Base-by-base conservation (phyloP, 352 stramenopile genomes). In the Phytopythium litorale region DNA sequence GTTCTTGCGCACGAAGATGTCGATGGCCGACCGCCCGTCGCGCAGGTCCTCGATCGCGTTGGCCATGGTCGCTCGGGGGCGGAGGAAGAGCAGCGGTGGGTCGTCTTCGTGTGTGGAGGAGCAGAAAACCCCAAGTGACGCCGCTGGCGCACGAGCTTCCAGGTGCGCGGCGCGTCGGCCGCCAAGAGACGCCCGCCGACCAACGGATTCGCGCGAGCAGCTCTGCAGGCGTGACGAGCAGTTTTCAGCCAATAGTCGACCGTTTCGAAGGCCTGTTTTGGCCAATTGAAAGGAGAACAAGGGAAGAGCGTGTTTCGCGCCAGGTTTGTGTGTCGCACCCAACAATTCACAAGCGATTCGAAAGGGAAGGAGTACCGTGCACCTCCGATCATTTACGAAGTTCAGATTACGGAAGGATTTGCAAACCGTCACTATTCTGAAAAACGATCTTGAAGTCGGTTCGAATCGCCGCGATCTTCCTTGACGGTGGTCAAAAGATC, bases 1-100 rank as follows among this genome's bases (percentile, higher is more conserved):
- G 73, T 94, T 93, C 75, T 94, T 94, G 66, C 76, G 77, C 15
- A 93, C 84, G 58, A 96, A 96, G 70, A 96, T 90, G 69, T 93
- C 84, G 33, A 78, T 76, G 50, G 81, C 87, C 61, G 84, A 81
- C 68, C 80, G 81, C 56, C 87, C 87, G 70, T 96, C 87, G 40
- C 85, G 68, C 56, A 89, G 65, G 58, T 85, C 75, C 59, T 89
- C 76, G 57, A 82, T 76, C 42, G 67, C 43, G 55, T 60, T 51
- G 33, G 73, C 66, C 70, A 77, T 80, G 54, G 60, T 69, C 30
- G 45, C 42, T 43, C 63, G 60, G 28, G n/a, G 54, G 11, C 12
- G 16, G 30, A 33, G n/a, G 28, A 56, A 59, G 55, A 37, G 51
- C 50, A 48, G 58, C 37, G 12, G 49, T 58, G 15, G 32, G 49